These are phyloP conservation scores for Scedosporium dehoogii DNA, from an alignment of 2,329 filamentous ascomycete genomes.

Conservation along the genomic window DNA sequence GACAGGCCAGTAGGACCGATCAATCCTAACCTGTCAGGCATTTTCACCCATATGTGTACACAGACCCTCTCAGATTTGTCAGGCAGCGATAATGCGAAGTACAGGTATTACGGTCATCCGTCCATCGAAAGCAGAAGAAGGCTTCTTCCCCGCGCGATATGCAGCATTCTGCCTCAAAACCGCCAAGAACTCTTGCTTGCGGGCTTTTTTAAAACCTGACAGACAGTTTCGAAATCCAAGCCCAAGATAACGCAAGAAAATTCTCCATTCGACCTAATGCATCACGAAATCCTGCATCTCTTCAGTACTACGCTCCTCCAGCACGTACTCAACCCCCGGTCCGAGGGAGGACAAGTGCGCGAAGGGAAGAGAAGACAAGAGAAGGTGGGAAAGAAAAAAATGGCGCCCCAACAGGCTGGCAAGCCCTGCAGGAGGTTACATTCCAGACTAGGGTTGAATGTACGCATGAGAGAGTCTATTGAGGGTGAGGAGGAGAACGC, in stretches of 20 bases:
- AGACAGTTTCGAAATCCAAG: neutral
- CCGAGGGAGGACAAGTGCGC: neutral
- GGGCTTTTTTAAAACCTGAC: neutral
- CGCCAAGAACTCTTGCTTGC: neutral
- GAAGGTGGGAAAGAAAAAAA: neutral
- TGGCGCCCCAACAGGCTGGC: neutral
- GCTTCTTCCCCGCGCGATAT: no score
- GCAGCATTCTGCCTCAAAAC: no score
- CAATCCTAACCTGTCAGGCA: no score
- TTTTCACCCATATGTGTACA: no score
- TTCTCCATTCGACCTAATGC: neutral
- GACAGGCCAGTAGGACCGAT: no score
- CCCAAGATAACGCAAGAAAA: neutral
- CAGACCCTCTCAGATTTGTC: no score
- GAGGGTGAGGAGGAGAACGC: neutral
- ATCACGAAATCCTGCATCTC: neutral
- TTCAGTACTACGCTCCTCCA: neutral
- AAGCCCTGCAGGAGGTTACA: neutral
- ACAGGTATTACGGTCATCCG: neutral
- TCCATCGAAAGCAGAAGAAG: neutral
- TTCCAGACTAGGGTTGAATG: neutral
- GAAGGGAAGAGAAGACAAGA: neutral
- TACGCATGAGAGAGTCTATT: neutral
- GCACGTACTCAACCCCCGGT: neutral
- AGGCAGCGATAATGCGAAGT: no score